Evolutionary conservation across 495 filamentous ascomycete genomes (phyloP).

Genomic region (Penicillium flavigenum): DNA sequence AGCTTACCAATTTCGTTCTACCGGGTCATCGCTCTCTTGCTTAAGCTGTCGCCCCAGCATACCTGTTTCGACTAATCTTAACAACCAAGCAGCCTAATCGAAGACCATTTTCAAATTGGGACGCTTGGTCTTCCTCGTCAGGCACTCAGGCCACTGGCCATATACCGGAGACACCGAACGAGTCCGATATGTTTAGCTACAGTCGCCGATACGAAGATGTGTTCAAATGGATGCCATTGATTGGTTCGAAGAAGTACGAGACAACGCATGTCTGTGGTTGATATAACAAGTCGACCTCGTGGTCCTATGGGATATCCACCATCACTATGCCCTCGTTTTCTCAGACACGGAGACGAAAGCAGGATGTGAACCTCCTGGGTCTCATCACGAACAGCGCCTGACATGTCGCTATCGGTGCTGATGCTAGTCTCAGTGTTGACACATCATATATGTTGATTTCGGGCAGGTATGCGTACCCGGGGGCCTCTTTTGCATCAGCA

Average conservation of each 20-base stretch:
- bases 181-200: neutral
- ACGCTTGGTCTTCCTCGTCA: neutral
- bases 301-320: neutral
- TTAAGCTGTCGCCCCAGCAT: neutral
- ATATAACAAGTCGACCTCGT: neutral
- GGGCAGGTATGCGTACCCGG: neutral
- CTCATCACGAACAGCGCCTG: neutral
- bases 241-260: neutral
- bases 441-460: neutral
- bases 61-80: neutral
- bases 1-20: neutral
- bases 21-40: neutral
- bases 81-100: neutral
- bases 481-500: neutral
- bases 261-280: neutral
- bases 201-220: neutral
- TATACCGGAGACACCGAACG: neutral
- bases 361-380: neutral
- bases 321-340: neutral
- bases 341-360: neutral
- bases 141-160: neutral
- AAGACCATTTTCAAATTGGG: neutral
- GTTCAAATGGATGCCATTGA: neutral
- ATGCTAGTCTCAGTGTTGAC: neutral
- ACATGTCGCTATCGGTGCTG: neutral